Percentiles rank a stretch among this genome's conserved stretches.
Evolutionary conservation across 2,329 filamentous ascomycete species (phyloP).

Genomic region (Xylaria sp.): DNA sequence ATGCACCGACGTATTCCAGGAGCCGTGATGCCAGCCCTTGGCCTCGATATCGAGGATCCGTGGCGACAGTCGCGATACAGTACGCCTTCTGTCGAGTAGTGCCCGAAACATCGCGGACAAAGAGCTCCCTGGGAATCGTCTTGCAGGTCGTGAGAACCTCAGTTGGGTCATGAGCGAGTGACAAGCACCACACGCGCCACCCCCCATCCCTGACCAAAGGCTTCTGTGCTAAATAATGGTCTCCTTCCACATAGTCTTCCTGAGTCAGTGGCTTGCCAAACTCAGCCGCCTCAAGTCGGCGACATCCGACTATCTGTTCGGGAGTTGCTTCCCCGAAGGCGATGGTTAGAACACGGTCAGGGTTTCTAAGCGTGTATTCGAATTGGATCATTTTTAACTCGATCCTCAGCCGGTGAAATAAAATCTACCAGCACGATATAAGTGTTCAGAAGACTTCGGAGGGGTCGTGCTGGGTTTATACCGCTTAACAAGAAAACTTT

Average conservation of each 20-base stretch:
- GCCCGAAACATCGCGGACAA: not conserved
- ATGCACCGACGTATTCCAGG: not conserved
- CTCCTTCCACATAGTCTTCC: constrained; percentile 6
- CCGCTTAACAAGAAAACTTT: not conserved
- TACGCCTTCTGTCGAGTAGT: not conserved
- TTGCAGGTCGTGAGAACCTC: constrained; percentile 1
- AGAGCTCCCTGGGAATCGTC: constrained; percentile 5
- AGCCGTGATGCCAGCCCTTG: not conserved
- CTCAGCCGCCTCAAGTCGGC: constrained; percentile 1
- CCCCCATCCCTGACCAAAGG: constrained; percentile 1
- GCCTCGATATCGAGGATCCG: not conserved
- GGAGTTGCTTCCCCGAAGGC: constrained; percentile 14
- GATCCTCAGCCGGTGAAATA: not conserved
- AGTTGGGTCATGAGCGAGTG: not conserved
- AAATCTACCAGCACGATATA: not conserved
- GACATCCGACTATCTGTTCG: constrained; percentile 4
- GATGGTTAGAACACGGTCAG: not conserved
- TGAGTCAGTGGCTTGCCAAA: not conserved
- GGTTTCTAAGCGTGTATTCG: not conserved
- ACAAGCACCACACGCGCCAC: constrained; percentile 6
- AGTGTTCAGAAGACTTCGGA: not conserved
- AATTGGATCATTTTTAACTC: not conserved
- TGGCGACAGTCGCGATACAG: constrained; percentile 2
- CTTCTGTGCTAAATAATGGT: constrained; percentile 2
- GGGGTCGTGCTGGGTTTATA: not conserved